phyloP scores from a whole-genome alignment of 2,329 filamentous ascomycete genomes.

The Cladosporium sp. region DNA sequence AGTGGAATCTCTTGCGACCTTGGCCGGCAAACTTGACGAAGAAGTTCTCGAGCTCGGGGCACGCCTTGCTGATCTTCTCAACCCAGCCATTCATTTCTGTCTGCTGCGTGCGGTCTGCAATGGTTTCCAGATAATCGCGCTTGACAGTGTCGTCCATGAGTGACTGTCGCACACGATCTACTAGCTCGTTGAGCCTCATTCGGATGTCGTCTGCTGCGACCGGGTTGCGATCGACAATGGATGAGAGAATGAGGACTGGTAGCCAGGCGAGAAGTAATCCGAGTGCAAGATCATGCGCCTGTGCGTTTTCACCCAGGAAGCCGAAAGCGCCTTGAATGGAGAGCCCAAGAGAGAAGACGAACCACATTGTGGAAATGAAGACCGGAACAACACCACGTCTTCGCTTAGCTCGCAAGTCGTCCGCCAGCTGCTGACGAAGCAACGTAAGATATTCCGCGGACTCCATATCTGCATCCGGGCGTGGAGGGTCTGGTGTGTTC shows the following conservation, averaged over 20 bases:
- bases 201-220: conserved; percentile 36
- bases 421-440: conserved; percentile 32
- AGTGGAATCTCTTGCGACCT: conserved; percentile 32
- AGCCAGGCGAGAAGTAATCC: conserved; percentile 42
- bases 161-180: conserved; percentile 33
- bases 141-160: conserved; percentile 26
- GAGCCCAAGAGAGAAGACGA: conserved; percentile 33
- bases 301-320: conserved; percentile 34
- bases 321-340: conserved; percentile 34
- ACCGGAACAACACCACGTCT: conserved; percentile 37
- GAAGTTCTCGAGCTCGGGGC: conserved; percentile 27
- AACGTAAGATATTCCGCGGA: conserved; percentile 21
- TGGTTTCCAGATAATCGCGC: conserved; percentile 26
- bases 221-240: conserved; percentile 43
- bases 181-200: conserved; percentile 34
- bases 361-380: conserved; percentile 40
- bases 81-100: conserved; percentile 23
- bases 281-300: conserved; percentile 40
- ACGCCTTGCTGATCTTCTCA: conserved; percentile 20
- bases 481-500: background rate
- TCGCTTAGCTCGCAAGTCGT: conserved; percentile 36
- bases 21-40: conserved; percentile 39
- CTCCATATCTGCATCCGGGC: conserved; percentile 8
- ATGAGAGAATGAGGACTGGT: conserved; percentile 39
- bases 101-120: conserved; percentile 21